These are phyloP conservation scores for Coemansia sp. DNA, from an alignment of 192 early-diverging fungal genomes.

Conservation along the genomic window DNA sequence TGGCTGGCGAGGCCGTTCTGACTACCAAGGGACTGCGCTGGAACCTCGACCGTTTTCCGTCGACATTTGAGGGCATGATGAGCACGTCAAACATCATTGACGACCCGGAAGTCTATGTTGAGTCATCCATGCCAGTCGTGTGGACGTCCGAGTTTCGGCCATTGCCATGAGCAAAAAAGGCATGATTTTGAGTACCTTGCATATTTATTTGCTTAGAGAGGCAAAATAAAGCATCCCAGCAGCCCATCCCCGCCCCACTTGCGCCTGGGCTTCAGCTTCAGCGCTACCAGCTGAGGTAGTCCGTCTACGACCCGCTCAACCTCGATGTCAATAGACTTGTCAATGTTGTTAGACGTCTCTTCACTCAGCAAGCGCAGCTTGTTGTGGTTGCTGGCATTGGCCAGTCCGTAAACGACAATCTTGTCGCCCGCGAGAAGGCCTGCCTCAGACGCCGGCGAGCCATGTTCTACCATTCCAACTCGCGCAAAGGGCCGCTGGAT, in stretches of 20 bases:
- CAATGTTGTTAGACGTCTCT: slow-evolving; percentile 21
- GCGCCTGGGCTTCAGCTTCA: slow-evolving; percentile 21
- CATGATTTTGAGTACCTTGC: background rate
- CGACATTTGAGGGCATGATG: slow-evolving; percentile 72
- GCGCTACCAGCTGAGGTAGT: slow-evolving; percentile 5
- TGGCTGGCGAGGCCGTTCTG: slow-evolving; percentile 59
- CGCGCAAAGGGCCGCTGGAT: slow-evolving; percentile 40
- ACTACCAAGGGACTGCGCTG: slow-evolving; percentile 78
- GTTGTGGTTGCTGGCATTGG: slow-evolving; percentile 16
- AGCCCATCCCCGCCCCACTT: slow-evolving; percentile 49
- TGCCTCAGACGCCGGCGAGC: slow-evolving; percentile 38
- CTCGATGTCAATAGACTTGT: slow-evolving; percentile 9
- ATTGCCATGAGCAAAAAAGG: background rate
- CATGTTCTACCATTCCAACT: slow-evolving; percentile 27
- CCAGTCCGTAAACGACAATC: slow-evolving; percentile 23
- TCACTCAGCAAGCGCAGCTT: slow-evolving; percentile 14
- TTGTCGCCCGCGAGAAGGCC: slow-evolving; percentile 38
- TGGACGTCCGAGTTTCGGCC: slow-evolving; percentile 77
- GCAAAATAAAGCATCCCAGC: slow-evolving; percentile 42
- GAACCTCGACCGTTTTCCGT: slow-evolving; percentile 59
- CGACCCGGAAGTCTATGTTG: slow-evolving; percentile 55
- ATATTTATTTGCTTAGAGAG: slow-evolving; percentile 1
- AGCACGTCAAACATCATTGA: slow-evolving; percentile 83
- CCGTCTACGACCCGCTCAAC: slow-evolving; percentile 41
- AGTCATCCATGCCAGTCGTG: slow-evolving; percentile 68